Evolutionary conservation across 495 filamentous ascomycete species (phyloP), one percentile per base, ranked within the genome.

Genomic region (Tuber indicum): DNA sequence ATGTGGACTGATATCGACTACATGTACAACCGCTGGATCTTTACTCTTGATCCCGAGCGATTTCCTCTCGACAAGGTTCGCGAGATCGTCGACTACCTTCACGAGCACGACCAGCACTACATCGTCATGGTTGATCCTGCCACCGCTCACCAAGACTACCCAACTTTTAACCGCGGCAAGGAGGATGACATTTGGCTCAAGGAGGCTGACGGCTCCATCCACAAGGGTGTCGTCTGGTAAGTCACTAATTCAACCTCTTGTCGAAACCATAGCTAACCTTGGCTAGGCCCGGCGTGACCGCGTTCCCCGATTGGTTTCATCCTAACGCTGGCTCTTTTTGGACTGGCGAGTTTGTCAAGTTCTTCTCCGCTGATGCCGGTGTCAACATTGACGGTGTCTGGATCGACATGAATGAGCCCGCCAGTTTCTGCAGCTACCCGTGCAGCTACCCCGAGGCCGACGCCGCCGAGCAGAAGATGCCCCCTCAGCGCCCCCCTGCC

Each of bases 1-100:
- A 93, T 94, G 90, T 96, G 93, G 93, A 95, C 91, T 6, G 92
- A 95, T 81, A 95, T 95, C 72, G 90, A 94, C 81, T 93, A 94
- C 83, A 93, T 94, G 91, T 76, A 83, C 58, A 43, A 77, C 16
- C 89, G 88, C 45, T 79, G 85, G 82, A 88, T 94, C 71, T 96
- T 97, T 84, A 91, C 91, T 1, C 86, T 93, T 26, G 94, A 95
- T 79, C 89, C 91, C 0, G 86, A 91, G 5, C 87, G 92, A 49
- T 97, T 91, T 84, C 90, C 92, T 0, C 77, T 94, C 6, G 79
- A 87, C 5, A 89, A 87, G 77, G 88, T 94, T 86, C 90, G 89
- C n/a, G 87, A 90, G 75, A 81, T 96, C 21, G 89, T 95, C 62
- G 85, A 87, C 70, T 88, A 93, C 79, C 87, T 97, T 0, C 94